These are phyloP conservation scores for Chlamydomonas incerta DNA, from an alignment of 139 green algal genomes.

Conservation along the genomic window DNA sequence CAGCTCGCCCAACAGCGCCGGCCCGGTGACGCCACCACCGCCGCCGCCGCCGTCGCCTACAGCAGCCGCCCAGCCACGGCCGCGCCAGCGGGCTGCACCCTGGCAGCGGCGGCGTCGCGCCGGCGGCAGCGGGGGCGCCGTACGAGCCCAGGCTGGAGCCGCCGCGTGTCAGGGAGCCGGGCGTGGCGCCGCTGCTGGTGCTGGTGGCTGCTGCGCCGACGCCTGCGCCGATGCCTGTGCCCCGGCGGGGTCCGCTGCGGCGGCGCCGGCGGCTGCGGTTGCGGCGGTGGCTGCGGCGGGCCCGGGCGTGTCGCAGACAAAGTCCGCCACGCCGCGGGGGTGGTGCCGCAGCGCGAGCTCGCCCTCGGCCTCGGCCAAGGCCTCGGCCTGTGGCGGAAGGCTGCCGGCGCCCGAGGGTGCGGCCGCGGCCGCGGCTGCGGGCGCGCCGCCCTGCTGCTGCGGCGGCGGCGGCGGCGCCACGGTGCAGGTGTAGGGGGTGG, in stretches of 20 bases:
- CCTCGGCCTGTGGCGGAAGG: background rate
- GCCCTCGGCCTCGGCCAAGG: no score
- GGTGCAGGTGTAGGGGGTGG: conserved; percentile 79
- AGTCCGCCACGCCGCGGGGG: background rate
- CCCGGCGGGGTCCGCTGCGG: background rate
- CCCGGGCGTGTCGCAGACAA: background rate
- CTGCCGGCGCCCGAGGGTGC: background rate
- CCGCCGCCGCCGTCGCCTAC: background rate
- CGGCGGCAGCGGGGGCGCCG: no score
- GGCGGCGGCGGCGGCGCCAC: conserved; percentile 14
- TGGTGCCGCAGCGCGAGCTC: background rate
- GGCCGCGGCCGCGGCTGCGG: background rate
- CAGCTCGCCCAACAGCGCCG: no score
- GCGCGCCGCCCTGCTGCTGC: no score
- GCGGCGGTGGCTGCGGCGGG: background rate
- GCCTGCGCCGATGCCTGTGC: background rate
- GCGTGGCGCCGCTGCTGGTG: background rate
- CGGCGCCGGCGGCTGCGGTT: background rate
- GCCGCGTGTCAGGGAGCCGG: background rate
- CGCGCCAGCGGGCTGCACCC: background rate
- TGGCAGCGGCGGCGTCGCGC: background rate
- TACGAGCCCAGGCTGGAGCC: background rate
- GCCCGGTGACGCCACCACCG: background rate
- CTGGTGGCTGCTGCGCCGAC: background rate
- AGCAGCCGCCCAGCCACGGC: background rate